Conservation (phyloP, 2,329 filamentous ascomycete species). For the Talaromyces atroroseus region DNA sequence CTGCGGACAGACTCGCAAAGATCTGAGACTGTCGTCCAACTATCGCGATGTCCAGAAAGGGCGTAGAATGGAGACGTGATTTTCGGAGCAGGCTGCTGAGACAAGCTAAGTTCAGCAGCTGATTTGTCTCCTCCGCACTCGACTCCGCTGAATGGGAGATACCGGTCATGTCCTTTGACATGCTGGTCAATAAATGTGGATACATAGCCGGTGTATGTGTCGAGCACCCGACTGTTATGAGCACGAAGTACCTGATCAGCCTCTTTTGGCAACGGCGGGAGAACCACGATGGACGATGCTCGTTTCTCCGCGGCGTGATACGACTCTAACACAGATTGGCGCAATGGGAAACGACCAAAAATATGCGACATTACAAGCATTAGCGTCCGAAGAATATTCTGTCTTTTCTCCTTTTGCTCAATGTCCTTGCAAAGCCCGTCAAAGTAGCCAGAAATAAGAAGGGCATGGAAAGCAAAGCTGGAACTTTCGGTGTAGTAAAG, state of each 20-base stretch:
- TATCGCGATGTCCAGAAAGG: constrained; percentile 62
- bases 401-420: constrained; percentile 40
- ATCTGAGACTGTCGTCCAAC: constrained; percentile 59
- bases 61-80: constrained; percentile 60
- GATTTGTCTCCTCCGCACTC: background rate
- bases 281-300: constrained; percentile 2
- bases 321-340: constrained; percentile 46
- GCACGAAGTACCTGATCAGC: constrained; percentile 14
- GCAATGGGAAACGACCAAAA: constrained; percentile 52
- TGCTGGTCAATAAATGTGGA: constrained; percentile 64
- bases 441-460: constrained; percentile 68
- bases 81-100: constrained; percentile 30
- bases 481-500: constrained; percentile 73
- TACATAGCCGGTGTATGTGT: constrained; percentile 64
- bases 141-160: constrained; percentile 50
- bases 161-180: constrained; percentile 40
- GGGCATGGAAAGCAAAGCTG: constrained; percentile 69
- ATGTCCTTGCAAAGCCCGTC: constrained; percentile 57
- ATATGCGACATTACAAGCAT: constrained; percentile 66
- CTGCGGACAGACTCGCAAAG: constrained; percentile 60
- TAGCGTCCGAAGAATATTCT: constrained; percentile 50
- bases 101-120: background rate
- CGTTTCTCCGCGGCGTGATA: background rate
- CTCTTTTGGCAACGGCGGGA: background rate
- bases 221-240: constrained; percentile 62